Conservation (phyloP, 148 eudicot species). For the Fagopyrum homotropicum region DNA sequence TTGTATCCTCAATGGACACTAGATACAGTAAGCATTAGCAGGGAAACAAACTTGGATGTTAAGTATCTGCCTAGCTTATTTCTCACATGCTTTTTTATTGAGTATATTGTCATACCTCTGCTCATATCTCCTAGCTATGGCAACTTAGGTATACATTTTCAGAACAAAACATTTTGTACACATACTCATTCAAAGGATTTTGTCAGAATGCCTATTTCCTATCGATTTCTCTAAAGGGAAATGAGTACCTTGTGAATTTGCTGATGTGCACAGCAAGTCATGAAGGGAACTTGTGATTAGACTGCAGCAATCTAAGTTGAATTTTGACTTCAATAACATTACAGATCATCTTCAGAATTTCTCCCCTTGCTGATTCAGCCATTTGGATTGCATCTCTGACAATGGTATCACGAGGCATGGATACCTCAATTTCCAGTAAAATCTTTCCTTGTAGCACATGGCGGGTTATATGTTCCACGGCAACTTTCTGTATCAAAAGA, state of each 20-base stretch:
- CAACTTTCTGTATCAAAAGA: constrained; percentile 45
- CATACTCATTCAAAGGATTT: neutral
- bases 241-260: neutral
- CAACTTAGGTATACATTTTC: neutral
- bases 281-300: constrained; percentile 6
- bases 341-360: constrained; percentile 35
- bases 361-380: constrained; percentile 67
- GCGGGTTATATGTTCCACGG: constrained; percentile 54
- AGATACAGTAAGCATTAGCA: too few species aligned
- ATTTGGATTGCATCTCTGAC: constrained; percentile 62
- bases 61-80: neutral
- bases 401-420: constrained; percentile 64
- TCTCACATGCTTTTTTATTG: constrained; percentile 3
- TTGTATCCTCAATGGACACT: too few species aligned
- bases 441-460: constrained; percentile 65
- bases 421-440: constrained; percentile 79
- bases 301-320: constrained; percentile 36
- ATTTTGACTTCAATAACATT: constrained; percentile 45
- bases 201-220: neutral
- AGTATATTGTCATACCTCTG: neutral
- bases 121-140: neutral
- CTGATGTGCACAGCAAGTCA: neutral
- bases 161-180: neutral
- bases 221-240: neutral
- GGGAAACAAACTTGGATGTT: neutral